Percentiles rank a stretch among this genome's conserved stretches.
These are phyloP conservation scores for Annulohypoxylon bovei DNA, from an alignment of 495 filamentous ascomycete species.

Conservation along the genomic window DNA sequence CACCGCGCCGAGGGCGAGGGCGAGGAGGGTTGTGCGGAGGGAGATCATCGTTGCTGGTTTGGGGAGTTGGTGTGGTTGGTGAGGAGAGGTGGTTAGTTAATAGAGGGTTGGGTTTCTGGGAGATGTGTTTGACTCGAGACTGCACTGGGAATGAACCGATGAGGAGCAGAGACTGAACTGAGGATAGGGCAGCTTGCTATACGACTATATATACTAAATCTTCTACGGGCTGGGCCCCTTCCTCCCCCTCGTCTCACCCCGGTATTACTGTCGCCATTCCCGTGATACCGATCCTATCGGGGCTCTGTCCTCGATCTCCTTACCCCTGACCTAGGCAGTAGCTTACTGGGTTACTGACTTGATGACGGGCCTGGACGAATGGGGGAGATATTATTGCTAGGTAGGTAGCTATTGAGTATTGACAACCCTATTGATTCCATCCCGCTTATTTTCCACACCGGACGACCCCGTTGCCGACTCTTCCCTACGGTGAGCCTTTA, in stretches of 20 bases:
- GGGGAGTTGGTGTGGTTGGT: neutral
- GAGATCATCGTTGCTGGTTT: conserved; percentile 15
- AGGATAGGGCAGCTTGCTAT: neutral
- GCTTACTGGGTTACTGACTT: neutral
- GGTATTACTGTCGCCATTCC: neutral
- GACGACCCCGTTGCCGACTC: neutral
- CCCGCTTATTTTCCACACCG: neutral
- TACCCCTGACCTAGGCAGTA: neutral
- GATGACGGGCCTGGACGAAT: neutral
- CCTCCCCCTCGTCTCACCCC: neutral
- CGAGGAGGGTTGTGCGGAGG: conserved; percentile 21
- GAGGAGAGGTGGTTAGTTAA: too few relatives aligned
- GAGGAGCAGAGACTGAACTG: neutral
- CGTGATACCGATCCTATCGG: neutral
- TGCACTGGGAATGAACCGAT: neutral
- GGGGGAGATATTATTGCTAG: neutral
- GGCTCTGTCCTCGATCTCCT: neutral
- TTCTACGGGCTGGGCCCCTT: neutral
- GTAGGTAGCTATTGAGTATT: neutral
- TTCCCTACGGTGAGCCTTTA: neutral
- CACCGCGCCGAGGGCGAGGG: conserved; percentile 13
- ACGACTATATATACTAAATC: neutral
- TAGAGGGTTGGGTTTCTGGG: too few relatives aligned
- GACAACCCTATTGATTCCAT: neutral
- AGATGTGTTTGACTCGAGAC: neutral